Evolutionary conservation across 2,329 filamentous ascomycete species (phyloP), one percentile per base, ranked within the genome.

Genomic region (Aspergillus jensenii): DNA sequence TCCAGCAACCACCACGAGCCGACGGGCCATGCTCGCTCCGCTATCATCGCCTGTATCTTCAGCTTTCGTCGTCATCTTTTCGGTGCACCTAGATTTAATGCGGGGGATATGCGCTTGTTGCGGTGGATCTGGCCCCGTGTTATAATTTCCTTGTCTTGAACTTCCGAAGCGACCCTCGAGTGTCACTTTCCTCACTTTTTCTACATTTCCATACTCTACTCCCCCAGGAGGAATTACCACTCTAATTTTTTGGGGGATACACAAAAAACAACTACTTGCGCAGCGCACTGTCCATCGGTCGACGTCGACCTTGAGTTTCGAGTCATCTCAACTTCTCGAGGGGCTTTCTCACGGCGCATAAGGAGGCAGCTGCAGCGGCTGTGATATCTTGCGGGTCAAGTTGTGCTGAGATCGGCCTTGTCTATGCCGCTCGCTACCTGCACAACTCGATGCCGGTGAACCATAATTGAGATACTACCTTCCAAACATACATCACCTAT

Each of bases 321-420:
- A 49, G 40, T n/a, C 40, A 27, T 46, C 23, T 8, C 39, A 49
- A 25, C 40, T 35, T 44, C 15, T 50, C 7, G 17, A 39, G 19
- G 17, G 9, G 9, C 23, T 35, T 17, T 49, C 37, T 58, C 41
- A 43, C 37, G 12, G 52, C 47, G 23, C 45, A 35, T 17, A 43
- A 33, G 43, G 15, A 48, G 52, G 31, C 39, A 12, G 35, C 41
- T 52, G 37, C 39, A 12, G 35, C 39, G 37, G 41, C 17, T 47
- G 46, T 23, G 48, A 37, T 37, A 21, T 41, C 54, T 52, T 52
- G 52, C 55, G 43, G 47, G 50, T 45, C 55, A 63, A 72, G 70
- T 69, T 68, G 73, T 73, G 70, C 62, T 58, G 62, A 60, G 53
- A 23, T 65, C 55, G 57, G 56, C 52, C 61, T 59, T 57, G 57